phyloP scores from a whole-genome alignment of 2,329 filamentous ascomycete species.

The Seiridium unicorne region DNA sequence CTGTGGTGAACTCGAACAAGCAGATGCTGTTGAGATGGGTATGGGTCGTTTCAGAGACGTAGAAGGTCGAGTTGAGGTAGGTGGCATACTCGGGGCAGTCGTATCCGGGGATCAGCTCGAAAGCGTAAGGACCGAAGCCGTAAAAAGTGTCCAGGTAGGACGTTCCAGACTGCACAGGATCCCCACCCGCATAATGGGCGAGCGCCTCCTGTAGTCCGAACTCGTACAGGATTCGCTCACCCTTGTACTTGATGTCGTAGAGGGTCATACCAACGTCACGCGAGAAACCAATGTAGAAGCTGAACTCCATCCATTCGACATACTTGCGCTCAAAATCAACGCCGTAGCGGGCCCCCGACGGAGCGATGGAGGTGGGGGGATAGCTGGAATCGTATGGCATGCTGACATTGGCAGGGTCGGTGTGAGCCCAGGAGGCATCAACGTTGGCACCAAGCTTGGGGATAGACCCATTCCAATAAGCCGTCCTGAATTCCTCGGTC shows the following conservation, averaged over 20 bases:
- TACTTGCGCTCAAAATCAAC: conserved; percentile 42
- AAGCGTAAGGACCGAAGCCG: conserved; percentile 44
- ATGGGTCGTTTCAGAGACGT: conserved; percentile 39
- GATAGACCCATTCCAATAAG: conserved; percentile 41
- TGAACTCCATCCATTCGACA: conserved; percentile 50
- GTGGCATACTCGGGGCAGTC: conserved; percentile 52
- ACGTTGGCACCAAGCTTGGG: conserved; percentile 44
- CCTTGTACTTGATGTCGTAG: conserved; percentile 52
- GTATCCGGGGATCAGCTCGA: conserved; percentile 44
- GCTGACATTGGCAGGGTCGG: conserved; percentile 31
- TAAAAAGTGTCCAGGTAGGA: conserved; percentile 47
- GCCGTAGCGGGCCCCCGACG: conserved; percentile 36
- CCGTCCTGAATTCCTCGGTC: conserved; percentile 43
- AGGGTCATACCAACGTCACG: conserved; percentile 47
- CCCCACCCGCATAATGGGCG: conserved; percentile 49
- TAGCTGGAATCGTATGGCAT: conserved; percentile 33
- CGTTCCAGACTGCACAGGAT: conserved; percentile 43
- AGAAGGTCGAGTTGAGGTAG: conserved; percentile 47
- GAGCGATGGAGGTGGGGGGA: conserved; percentile 36
- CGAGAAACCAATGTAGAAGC: conserved; percentile 49
- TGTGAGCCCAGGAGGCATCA: conserved; percentile 45
- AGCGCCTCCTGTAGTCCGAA: conserved; percentile 54
- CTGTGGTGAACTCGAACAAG: conserved; percentile 51
- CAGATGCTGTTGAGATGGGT: conserved; percentile 52
- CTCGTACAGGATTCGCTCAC: conserved; percentile 55